Conservation (phyloP, 805 yeast species). For the Myxozyma neotropica region DNA sequence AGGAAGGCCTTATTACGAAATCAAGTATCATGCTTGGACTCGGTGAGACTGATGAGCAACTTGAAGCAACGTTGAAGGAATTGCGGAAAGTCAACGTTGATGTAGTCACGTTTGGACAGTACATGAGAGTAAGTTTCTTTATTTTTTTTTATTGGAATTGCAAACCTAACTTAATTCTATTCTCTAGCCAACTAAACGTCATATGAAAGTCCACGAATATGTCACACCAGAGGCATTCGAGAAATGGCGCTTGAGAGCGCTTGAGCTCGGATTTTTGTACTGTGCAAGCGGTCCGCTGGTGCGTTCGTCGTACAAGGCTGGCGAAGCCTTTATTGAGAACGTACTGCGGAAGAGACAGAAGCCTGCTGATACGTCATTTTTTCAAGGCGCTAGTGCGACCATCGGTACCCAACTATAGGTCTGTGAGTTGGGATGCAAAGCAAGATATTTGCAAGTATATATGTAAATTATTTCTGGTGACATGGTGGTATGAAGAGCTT, state of each 20-base stretch:
- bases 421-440: too few species aligned
- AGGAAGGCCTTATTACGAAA: conserved; percentile 79
- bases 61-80: conserved; percentile 72
- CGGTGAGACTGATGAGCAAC: conserved; percentile 93
- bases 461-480: background rate
- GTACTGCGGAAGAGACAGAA: conserved; percentile 71
- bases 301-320: conserved; percentile 96
- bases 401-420: background rate
- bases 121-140: conserved; percentile 41
- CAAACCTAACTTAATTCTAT: background rate
- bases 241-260: conserved; percentile 84
- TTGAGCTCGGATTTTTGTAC: conserved; percentile 86
- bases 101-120: conserved; percentile 97
- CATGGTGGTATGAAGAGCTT: too few species aligned
- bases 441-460: too few species aligned
- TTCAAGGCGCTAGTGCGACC: background rate
- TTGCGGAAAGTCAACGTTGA: conserved; percentile 79
- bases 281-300: conserved; percentile 98
- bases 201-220: conserved; percentile 96
- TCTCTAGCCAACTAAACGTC: conserved; percentile 96
- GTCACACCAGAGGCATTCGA: conserved; percentile 93
- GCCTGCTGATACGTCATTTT: conserved; percentile 1
- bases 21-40: conserved; percentile 95
- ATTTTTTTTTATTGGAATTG: background rate
- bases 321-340: conserved; percentile 95